These are phyloP conservation scores for Aspergillus sp. DNA, from an alignment of 2,329 filamentous ascomycete species.

Conservation along the genomic window DNA sequence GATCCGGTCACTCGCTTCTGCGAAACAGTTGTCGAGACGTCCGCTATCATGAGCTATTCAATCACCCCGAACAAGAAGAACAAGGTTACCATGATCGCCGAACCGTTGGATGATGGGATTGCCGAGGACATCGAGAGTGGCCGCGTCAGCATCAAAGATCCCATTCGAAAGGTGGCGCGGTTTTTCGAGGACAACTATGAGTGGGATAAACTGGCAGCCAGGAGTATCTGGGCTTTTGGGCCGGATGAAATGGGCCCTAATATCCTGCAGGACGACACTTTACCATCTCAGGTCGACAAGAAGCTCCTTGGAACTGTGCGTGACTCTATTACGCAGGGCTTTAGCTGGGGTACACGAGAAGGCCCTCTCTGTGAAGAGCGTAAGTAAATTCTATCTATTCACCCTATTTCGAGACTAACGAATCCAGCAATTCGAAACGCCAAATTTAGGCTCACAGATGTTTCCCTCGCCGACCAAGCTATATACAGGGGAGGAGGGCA, in stretches of 20 bases:
- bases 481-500: constrained; percentile 94
- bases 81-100: constrained; percentile 96
- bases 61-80: constrained; percentile 99
- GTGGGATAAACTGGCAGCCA: constrained; percentile 87
- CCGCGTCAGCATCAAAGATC: constrained; percentile 82
- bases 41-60: constrained; percentile 94
- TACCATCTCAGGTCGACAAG: constrained; percentile 90
- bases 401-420: constrained; percentile 13
- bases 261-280: constrained; percentile 90
- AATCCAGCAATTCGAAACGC: constrained; percentile 80
- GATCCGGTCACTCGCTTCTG: constrained; percentile 96
- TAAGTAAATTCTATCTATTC: constrained; percentile 42
- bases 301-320: constrained; percentile 77
- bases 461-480: constrained; percentile 74
- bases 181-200: constrained; percentile 97
- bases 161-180: constrained; percentile 83
- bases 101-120: constrained; percentile 89
- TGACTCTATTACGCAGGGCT: constrained; percentile 90
- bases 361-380: constrained; percentile 96
- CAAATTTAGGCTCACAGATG: constrained; percentile 92
- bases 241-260: constrained; percentile 92
- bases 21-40: constrained; percentile 95
- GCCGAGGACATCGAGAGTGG: constrained; percentile 89
- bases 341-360: constrained; percentile 92
- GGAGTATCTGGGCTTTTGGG: constrained; percentile 97